Evolutionary conservation across 2,329 filamentous ascomycete species (phyloP).

Genomic region (Calonectria hawksworthii): DNA sequence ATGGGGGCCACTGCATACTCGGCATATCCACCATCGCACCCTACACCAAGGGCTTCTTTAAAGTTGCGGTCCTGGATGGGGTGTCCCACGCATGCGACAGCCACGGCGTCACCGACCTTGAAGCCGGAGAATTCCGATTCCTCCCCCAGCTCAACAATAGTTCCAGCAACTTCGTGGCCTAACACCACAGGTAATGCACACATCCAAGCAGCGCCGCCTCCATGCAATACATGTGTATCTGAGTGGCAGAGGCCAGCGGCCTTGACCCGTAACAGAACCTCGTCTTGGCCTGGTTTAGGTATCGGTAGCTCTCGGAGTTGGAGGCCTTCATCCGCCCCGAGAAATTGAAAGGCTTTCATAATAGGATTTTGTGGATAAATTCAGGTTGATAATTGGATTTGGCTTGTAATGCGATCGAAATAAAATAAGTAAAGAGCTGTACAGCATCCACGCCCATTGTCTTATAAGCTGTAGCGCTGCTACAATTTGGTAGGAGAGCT

Average conservation of each 20-base stretch:
- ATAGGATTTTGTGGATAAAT: too few species aligned
- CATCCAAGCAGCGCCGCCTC: neutral
- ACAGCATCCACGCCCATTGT: too few species aligned
- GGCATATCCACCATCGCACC: neutral
- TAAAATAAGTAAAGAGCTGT: too few species aligned
- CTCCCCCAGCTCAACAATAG: neutral
- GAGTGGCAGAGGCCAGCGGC: neutral
- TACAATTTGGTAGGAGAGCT: too few species aligned
- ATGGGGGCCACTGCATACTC: neutral
- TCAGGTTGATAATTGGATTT: too few species aligned
- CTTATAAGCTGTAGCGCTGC: too few species aligned
- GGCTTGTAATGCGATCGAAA: too few species aligned
- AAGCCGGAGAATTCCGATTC: neutral
- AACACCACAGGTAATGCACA: neutral
- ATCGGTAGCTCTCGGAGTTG: neutral
- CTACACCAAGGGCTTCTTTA: neutral
- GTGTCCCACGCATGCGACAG: neutral
- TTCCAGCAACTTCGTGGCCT: neutral
- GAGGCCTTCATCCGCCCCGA: neutral
- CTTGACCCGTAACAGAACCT: neutral
- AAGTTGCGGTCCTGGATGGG: neutral
- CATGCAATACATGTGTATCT: neutral
- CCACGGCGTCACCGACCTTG: neutral
- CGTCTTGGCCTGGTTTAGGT: neutral
- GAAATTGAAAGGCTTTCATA: neutral